Evolutionary conservation across 1,139 yeast species (phyloP), one percentile per base, ranked within the genome.

Genomic region (Hemisphaericaspora xylofermentans): DNA sequence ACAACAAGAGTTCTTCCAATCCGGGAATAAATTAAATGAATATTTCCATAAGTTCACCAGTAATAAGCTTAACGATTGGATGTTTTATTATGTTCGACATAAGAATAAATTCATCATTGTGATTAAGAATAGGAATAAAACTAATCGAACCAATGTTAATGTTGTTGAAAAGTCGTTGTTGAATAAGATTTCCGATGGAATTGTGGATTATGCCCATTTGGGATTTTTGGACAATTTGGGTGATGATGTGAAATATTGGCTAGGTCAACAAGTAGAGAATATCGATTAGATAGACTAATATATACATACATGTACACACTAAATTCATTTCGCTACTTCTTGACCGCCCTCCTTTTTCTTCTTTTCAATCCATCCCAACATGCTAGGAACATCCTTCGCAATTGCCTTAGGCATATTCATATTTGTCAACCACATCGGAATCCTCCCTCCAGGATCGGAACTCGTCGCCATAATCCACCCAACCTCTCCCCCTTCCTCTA

Each of bases 401-500:
- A 84, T 76, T 10, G 80, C 82, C 15, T 71, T 68, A 2, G 80
- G 74, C 41, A 84, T 72, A 35, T 78, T 66, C 42, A 71, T 56
- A 46, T 78, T 76, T 43, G 82, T 84, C 17, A 84, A 43, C 79
- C 83, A 82, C 33, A 73, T 63, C 1, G 93, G 93, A 3, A 84
- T 70, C 42, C 58, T 64, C 0, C 94, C 94, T 19, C 84, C 80
- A 1, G 89, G 83, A 43, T 76, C 81, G 41, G 87, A 78, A 36
- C 78, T 66, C 12, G 80, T 77, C 14, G 80, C 76, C 88, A 84
- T 81, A 6, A 64, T 54, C 94, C 94, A 84, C 32, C 67, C 66
- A 15, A 81, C 66, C n/a, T n/a, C n/a, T 12, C 60, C 51, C 14
- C 59, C 57, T 34, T 73, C 64, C 12, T 24, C 16, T 45, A 60